A percentile compares a stretch with the other conserved stretches of the same genome.
Evolutionary conservation across 2,329 filamentous ascomycete species (phyloP).

Genomic region (Sclerotinia borealis): DNA sequence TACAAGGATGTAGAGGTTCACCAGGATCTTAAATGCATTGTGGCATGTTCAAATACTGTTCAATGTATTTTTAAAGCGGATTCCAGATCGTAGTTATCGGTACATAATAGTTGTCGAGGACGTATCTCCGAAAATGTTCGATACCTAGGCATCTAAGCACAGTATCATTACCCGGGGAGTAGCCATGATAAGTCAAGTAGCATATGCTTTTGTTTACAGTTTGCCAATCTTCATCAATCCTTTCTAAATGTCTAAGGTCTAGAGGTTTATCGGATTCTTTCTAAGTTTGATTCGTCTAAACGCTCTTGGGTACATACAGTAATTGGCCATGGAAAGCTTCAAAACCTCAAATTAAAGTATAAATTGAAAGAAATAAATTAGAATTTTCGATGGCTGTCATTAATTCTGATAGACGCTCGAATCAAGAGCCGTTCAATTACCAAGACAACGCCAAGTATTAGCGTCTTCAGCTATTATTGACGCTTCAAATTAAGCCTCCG

Average conservation of each 20-base stretch:
- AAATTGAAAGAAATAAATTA: neutral
- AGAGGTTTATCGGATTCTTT: neutral
- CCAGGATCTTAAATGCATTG: constrained; percentile 7
- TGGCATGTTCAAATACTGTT: constrained; percentile 7
- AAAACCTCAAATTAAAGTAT: neutral
- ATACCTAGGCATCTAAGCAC: neutral
- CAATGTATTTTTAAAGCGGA: constrained; percentile 3
- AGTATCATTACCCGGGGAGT: neutral
- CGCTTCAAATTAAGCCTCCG: neutral
- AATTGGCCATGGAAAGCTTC: neutral
- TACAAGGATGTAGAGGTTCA: neutral
- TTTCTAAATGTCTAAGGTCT: neutral
- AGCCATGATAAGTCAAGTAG: neutral
- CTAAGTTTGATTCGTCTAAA: neutral
- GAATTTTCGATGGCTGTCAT: neutral
- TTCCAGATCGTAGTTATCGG: constrained; percentile 3
- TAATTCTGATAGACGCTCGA: neutral
- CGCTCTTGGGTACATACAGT: neutral
- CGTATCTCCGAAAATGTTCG: neutral
- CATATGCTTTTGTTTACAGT: neutral
- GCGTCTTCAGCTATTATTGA: constrained; percentile 2
- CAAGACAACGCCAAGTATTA: neutral
- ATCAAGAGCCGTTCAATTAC: neutral
- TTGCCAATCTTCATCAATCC: neutral
- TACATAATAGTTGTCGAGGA: neutral